phyloP scores from a whole-genome alignment of 2,329 filamentous ascomycete genomes.

The Trichophyton verrucosum region DNA sequence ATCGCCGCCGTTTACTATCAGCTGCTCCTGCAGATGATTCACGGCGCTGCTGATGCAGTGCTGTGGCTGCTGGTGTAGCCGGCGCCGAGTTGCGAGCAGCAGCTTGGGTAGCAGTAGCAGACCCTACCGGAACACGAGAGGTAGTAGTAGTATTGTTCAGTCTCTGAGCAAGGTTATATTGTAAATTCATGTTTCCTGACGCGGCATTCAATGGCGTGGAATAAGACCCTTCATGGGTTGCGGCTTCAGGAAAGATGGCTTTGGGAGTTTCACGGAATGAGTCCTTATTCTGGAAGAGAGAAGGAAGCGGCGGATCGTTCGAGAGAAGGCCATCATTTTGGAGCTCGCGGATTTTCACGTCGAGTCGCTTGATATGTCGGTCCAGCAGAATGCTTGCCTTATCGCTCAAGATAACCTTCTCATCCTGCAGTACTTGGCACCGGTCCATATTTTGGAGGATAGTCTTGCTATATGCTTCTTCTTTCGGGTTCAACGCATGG shows the following conservation, averaged over 20 bases:
- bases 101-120: constrained; percentile 27
- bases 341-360: constrained; percentile 49
- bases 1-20: constrained; percentile 48
- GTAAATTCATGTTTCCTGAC: constrained; percentile 43
- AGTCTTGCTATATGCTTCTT: constrained; percentile 47
- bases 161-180: constrained; percentile 41
- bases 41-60: constrained; percentile 37
- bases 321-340: constrained; percentile 47
- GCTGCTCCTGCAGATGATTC: constrained; percentile 43
- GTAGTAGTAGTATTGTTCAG: constrained; percentile 31
- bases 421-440: constrained; percentile 46
- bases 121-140: constrained; percentile 24
- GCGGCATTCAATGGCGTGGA: constrained; percentile 41
- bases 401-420: constrained; percentile 49
- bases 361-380: constrained; percentile 50
- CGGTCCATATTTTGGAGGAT: constrained; percentile 47
- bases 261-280: constrained; percentile 35
- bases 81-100: constrained; percentile 33
- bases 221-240: constrained; percentile 31
- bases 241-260: constrained; percentile 36
- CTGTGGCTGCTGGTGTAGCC: constrained; percentile 25
- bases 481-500: constrained; percentile 50
- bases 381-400: constrained; percentile 49
- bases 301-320: constrained; percentile 47
- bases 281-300: constrained; percentile 38